A percentile compares a stretch with the other conserved stretches of the same genome.
These are phyloP conservation scores for Ceratobasidium papillatum DNA, from an alignment of 1,284 basidiomycete genomes.

Conservation along the genomic window DNA sequence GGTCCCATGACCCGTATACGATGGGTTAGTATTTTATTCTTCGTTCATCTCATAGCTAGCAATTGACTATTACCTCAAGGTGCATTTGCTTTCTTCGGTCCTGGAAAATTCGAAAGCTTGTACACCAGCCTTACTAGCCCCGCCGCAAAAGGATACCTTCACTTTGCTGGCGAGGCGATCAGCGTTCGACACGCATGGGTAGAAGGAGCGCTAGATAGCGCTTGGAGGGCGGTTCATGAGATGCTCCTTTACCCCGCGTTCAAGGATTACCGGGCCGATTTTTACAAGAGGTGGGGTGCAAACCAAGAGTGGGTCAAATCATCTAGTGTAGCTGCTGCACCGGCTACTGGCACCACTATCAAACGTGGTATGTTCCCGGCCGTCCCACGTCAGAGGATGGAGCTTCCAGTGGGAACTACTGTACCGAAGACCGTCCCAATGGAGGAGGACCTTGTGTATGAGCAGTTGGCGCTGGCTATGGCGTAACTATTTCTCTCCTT, in stretches of 20 bases:
- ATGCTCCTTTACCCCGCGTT: slow-evolving; percentile 1
- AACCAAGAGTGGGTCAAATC: not conserved
- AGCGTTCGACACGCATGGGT: slow-evolving; percentile 36
- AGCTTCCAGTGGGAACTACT: no score
- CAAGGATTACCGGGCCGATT: not conserved
- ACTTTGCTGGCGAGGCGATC: slow-evolving; percentile 19
- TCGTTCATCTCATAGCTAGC: not conserved
- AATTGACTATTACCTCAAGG: not conserved
- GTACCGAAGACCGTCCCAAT: no score
- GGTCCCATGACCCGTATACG: not conserved
- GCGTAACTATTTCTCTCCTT: no score
- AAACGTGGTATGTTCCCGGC: not conserved
- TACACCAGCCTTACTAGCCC: not conserved
- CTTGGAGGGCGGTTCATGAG: slow-evolving; percentile 25
- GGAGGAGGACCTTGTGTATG: no score
- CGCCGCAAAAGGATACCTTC: not conserved
- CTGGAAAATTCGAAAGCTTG: not conserved
- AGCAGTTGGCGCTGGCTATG: no score
- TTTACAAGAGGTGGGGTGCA: not conserved
- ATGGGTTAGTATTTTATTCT: slow-evolving; percentile 6
- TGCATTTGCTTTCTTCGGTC: slow-evolving; percentile 18
- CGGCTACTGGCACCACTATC: not conserved
- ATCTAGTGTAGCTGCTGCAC: not conserved
- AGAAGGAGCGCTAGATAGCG: slow-evolving; percentile 37
- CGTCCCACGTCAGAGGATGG: no score